phyloP scores from a whole-genome alignment of 148 eudicot genomes.

The Cornus florida region DNA sequence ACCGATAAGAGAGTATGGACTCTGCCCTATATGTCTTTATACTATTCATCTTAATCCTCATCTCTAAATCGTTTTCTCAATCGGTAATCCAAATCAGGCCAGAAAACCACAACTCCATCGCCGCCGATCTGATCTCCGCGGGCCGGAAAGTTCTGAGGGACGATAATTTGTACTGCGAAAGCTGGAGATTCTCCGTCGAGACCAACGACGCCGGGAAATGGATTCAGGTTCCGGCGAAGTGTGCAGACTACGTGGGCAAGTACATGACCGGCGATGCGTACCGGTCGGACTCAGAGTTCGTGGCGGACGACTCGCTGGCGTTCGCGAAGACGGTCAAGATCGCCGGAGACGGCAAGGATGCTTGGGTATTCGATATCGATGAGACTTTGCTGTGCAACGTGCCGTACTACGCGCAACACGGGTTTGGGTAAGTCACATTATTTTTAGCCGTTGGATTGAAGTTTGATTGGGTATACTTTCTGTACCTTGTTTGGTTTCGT shows the following conservation, averaged over 20 bases:
- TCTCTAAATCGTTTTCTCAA: constrained; percentile 17
- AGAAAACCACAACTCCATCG: constrained; percentile 12
- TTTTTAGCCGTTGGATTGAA: not conserved
- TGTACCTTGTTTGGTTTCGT: too few relatives aligned
- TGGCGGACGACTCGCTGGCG: constrained; percentile 37
- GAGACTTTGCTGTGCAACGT: constrained; percentile 76
- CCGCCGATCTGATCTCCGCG: constrained; percentile 12
- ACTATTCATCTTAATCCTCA: constrained; percentile 16
- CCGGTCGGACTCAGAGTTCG: constrained; percentile 46
- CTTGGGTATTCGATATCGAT: constrained; percentile 88
- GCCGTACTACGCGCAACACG: constrained; percentile 55
- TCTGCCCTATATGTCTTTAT: constrained; percentile 13
- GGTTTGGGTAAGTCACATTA: constrained; percentile 49
- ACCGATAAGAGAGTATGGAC: constrained; percentile 8
- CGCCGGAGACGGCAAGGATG: constrained; percentile 52
- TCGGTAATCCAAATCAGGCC: constrained; percentile 22
- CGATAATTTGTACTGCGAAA: constrained; percentile 48
- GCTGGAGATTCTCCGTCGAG: constrained; percentile 81
- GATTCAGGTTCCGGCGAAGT: constrained; percentile 46
- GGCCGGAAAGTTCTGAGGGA: constrained; percentile 17
- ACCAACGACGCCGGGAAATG: constrained; percentile 63
- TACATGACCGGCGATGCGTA: constrained; percentile 56
- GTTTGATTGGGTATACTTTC: not conserved
- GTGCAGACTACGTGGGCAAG: constrained; percentile 40
- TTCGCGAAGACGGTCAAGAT: constrained; percentile 47